Conservation (phyloP, 2,329 filamentous ascomycete genomes). For the Fusarium lyarnte region DNA sequence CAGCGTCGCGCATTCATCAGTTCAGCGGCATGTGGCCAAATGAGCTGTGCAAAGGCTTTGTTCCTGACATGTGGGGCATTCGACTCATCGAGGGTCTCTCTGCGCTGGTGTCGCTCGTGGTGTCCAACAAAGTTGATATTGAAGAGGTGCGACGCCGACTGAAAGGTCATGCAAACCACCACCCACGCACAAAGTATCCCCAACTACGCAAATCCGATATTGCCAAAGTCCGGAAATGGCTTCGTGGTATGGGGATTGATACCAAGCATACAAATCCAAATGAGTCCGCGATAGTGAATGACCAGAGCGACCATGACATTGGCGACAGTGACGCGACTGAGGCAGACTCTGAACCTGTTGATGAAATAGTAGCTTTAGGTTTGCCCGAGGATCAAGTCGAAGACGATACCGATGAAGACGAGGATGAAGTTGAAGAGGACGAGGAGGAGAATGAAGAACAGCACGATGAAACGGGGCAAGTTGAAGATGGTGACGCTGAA, state of each 20-base stretch:
- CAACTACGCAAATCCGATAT: not conserved
- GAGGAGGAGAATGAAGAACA: not conserved
- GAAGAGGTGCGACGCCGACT: not conserved
- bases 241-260: not conserved
- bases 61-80: not conserved
- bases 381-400: not conserved
- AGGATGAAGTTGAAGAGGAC: not conserved
- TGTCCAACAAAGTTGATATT: not conserved
- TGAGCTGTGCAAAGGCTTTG: not conserved
- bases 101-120: not conserved
- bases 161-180: not conserved
- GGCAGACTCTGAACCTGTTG: not conserved
- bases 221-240: not conserved
- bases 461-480: not conserved
- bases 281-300: not conserved
- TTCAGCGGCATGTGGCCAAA: not conserved
- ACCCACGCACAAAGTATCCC: not conserved
- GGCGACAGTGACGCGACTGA: not conserved
- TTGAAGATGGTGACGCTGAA: not conserved
- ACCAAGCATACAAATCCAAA: not conserved
- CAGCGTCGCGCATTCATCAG: not conserved
- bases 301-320: not conserved
- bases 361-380: not conserved
- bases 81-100: not conserved
- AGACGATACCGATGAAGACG: not conserved